Evolutionary conservation across 2,329 filamentous ascomycete genomes (phyloP).

Genomic region (Fusarium nelsonii): DNA sequence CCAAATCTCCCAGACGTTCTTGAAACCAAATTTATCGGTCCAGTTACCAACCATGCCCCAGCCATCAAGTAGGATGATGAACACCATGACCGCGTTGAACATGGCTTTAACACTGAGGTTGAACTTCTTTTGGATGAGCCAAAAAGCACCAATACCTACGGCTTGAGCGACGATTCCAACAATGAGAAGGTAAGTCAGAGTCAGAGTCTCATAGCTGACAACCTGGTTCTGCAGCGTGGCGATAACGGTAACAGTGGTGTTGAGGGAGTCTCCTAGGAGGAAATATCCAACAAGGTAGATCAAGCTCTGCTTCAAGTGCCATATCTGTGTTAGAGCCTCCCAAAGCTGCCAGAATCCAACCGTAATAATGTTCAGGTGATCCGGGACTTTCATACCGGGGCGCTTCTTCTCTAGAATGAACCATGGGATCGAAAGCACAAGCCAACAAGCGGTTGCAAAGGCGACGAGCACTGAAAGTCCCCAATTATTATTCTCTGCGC

Average conservation of each 20-base stretch:
- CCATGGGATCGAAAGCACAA: constrained; percentile 74
- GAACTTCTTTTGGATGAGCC: constrained; percentile 70
- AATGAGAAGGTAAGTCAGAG: constrained; percentile 74
- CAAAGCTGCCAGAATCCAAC: constrained; percentile 73
- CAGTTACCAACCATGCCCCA: constrained; percentile 63
- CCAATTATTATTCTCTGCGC: constrained; percentile 73
- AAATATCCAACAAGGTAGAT: constrained; percentile 77
- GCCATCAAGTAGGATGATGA: constrained; percentile 69
- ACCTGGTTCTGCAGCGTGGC: constrained; percentile 73
- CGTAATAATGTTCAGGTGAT: constrained; percentile 61
- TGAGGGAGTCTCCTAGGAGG: constrained; percentile 75
- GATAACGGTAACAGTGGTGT: constrained; percentile 78
- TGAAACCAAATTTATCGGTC: constrained; percentile 59
- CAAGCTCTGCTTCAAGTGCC: constrained; percentile 73
- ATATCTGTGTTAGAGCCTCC: constrained; percentile 69
- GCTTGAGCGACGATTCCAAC: constrained; percentile 74
- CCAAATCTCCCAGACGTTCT: constrained; percentile 61
- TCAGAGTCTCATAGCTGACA: constrained; percentile 73
- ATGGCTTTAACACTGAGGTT: constrained; percentile 73
- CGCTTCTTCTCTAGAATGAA: constrained; percentile 74
- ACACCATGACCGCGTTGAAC: constrained; percentile 74
- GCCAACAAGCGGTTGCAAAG: constrained; percentile 73
- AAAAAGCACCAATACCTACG: constrained; percentile 72
- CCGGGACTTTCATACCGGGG: constrained; percentile 63
- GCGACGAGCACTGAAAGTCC: constrained; percentile 74